A percentile compares a stretch with the other conserved stretches of the same genome.
phyloP scores from a whole-genome alignment of 2,329 filamentous ascomycete species.

The Ceratocystis alfenasii region DNA sequence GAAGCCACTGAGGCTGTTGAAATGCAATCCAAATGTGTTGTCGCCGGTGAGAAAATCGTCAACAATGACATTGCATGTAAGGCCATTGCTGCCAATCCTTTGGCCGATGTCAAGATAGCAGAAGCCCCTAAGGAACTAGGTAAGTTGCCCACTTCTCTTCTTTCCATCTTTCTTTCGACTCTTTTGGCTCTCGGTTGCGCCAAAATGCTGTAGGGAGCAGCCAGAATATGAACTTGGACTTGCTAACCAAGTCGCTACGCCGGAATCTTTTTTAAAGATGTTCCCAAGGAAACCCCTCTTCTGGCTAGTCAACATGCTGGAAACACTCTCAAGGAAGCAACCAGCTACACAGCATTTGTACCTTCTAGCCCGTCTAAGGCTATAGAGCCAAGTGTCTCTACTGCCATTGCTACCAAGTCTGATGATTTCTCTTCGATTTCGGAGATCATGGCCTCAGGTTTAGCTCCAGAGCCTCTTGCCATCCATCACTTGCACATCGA shows the following conservation, averaged over 20 bases:
- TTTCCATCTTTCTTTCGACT: neutral
- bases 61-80: neutral
- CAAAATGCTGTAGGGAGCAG: neutral
- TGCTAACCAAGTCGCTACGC: neutral
- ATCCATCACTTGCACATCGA: slow-evolving; percentile 12
- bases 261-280: neutral
- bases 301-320: neutral
- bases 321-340: neutral
- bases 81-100: neutral
- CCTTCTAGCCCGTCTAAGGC: neutral
- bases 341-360: neutral
- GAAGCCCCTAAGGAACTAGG: neutral
- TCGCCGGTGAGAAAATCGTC: neutral
- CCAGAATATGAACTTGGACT: neutral
- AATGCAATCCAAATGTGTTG: neutral
- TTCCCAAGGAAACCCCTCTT: neutral
- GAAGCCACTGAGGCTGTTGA: slow-evolving; percentile 5
- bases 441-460: slow-evolving; percentile 10
- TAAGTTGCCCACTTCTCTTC: neutral
- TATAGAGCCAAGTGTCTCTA: neutral
- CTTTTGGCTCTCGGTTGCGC: neutral
- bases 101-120: slow-evolving; percentile 4
- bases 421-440: slow-evolving; percentile 10
- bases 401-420: neutral
- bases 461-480: slow-evolving; percentile 4